Evolutionary conservation across 495 filamentous ascomycete genomes (phyloP), one percentile per base, ranked within the genome.

Genomic region (Sporormia fimetaria): DNA sequence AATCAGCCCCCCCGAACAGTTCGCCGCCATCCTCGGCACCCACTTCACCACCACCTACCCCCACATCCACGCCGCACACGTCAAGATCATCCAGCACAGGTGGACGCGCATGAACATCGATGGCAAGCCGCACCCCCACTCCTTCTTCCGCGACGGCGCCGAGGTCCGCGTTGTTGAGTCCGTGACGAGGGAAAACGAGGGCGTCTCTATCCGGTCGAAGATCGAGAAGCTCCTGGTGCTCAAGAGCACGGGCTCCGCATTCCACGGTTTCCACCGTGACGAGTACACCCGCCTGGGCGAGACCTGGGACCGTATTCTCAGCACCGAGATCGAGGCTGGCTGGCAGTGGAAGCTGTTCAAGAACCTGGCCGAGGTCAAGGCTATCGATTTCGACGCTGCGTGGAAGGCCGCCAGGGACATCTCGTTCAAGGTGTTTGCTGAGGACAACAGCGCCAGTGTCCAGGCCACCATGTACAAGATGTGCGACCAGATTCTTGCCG

Each of bases 401-500:
- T 95, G 78, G 74, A 65, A 78, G 37, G 64, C 67, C 32, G 86
- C 84, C 16, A 71, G 86, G 42, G 63, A 67, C 26, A 88, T 93
- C 63, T 92, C 88, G 15, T 68, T 95, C 54, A 82, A 82, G 70
- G 84, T 77, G 0, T 98, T 98, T 56, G 87, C 90, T n/a, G 74
- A 75, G 53, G 88, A 96, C 51, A 71, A 82, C 59, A 90, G 82
- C 51, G 81, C 90, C 32, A 88, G 82, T 55, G 90, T 98, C 12
- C 90, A 98, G 70, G 78, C 79, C 48, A 95, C 87, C 42, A 94
- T 98, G 90, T 96, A 93, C 65, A 88, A 93, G 70, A 98, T 98
- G 90, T 74, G 73, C 42, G 78, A 88, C 59, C 70, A 81, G 65
- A 94, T 98, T 49, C 67, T 98, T 49, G 82, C 69, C 12, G 74